Percentiles rank a stretch among this genome's conserved stretches.
Conservation (phyloP, 2,329 filamentous ascomycete species). For the Xylaria sp. region DNA sequence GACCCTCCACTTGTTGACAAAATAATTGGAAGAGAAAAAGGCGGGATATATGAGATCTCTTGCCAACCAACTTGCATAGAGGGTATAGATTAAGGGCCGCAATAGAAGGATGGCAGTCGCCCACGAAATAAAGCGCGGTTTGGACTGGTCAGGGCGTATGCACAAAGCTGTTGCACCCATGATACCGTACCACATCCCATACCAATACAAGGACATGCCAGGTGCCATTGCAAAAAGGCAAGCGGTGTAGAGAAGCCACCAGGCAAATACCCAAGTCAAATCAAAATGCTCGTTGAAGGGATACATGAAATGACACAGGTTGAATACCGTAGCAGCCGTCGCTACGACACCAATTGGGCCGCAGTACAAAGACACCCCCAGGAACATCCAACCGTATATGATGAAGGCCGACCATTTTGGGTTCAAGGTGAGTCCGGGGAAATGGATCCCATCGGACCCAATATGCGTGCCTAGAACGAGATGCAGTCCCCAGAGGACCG, state of each 20-base stretch:
- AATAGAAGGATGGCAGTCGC: background rate
- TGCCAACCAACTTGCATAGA: background rate
- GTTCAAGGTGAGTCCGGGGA: background rate
- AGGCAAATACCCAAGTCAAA: slow-evolving; percentile 6
- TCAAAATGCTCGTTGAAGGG: background rate
- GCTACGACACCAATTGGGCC: background rate
- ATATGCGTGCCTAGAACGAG: background rate
- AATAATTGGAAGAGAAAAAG: background rate
- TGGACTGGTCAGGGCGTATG: background rate
- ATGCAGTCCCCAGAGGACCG: background rate
- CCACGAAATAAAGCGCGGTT: background rate
- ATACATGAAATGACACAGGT: background rate
- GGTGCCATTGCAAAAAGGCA: background rate
- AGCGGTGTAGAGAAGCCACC: background rate
- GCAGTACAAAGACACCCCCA: background rate
- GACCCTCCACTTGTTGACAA: background rate
- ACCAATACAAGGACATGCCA: background rate
- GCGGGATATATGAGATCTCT: background rate
- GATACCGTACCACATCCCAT: slow-evolving; percentile 5
- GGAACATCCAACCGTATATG: background rate
- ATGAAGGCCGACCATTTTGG: background rate
- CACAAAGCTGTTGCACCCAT: background rate
- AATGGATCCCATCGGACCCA: background rate
- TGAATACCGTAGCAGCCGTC: background rate
- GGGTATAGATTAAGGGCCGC: background rate